Conservation (phyloP, 2,329 filamentous ascomycete species). For the Colletotrichum lini region DNA sequence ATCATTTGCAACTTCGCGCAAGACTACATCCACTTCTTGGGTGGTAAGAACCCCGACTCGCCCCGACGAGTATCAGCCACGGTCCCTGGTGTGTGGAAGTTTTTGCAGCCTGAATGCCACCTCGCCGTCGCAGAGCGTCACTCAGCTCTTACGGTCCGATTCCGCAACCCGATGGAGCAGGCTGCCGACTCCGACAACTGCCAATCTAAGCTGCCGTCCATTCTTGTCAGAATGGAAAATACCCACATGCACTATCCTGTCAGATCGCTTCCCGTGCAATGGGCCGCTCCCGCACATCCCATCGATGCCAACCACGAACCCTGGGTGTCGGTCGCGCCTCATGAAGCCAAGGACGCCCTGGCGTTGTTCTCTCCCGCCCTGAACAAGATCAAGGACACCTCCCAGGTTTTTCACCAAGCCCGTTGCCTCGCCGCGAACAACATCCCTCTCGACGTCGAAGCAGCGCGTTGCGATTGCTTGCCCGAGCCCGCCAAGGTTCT, state of each 20-base stretch:
- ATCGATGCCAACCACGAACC: background rate
- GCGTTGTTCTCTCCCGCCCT: slow-evolving; percentile 26
- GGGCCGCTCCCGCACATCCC: background rate
- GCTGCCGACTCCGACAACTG: background rate
- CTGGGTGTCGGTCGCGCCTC: slow-evolving; percentile 18
- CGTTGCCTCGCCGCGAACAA: background rate
- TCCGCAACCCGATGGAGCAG: slow-evolving; percentile 9
- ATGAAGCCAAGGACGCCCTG: slow-evolving; percentile 32
- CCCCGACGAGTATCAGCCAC: background rate
- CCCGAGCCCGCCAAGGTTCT: background rate
- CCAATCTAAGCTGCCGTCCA: background rate
- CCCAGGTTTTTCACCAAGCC: background rate
- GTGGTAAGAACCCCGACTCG: no score
- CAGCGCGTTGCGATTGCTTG: slow-evolving; percentile 9
- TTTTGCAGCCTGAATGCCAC: background rate
- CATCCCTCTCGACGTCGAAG: background rate
- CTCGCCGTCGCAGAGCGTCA: slow-evolving; percentile 4
- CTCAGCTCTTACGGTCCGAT: background rate
- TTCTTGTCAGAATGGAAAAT: background rate
- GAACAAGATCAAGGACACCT: slow-evolving; percentile 24
- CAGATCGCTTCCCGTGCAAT: slow-evolving; percentile 21
- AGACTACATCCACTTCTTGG: slow-evolving; percentile 5
- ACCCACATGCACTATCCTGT: slow-evolving; percentile 19
- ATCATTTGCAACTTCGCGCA: slow-evolving; percentile 7
- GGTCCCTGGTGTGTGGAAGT: slow-evolving; percentile 20